Conservation (phyloP, 768 basidiomycete genomes). For the Boletus rubroflammeus region DNA sequence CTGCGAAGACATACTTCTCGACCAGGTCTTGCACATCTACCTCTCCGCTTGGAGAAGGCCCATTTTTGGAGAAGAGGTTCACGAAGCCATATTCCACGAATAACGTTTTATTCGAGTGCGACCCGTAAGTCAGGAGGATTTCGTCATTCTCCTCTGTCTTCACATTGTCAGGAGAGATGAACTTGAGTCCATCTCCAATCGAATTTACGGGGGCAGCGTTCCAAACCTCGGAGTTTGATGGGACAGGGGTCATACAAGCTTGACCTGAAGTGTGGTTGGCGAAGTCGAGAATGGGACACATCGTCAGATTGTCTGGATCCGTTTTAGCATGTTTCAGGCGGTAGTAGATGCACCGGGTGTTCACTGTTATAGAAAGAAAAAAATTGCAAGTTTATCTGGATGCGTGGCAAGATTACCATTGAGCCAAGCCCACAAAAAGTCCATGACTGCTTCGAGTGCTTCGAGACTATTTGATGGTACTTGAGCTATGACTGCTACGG, state of each 20-base stretch:
- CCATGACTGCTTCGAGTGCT: constrained; percentile 17
- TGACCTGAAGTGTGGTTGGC: constrained; percentile 65
- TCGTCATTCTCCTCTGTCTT: constrained; percentile 54
- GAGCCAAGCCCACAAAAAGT: constrained; percentile 89
- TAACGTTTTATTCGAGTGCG: constrained; percentile 70
- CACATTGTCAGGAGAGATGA: constrained; percentile 45
- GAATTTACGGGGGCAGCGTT: constrained; percentile 33
- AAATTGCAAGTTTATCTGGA: constrained; percentile 1
- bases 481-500: neutral
- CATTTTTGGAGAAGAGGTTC: constrained; percentile 33
- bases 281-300: constrained; percentile 89
- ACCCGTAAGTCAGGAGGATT: constrained; percentile 74
- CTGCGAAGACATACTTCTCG: constrained; percentile 46
- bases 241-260: constrained; percentile 43
- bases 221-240: constrained; percentile 36
- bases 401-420: constrained; percentile 52
- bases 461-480: neutral
- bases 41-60: constrained; percentile 41
- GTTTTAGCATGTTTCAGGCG: constrained; percentile 47
- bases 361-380: constrained; percentile 50
- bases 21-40: constrained; percentile 59
- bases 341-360: constrained; percentile 86
- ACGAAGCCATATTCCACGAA: constrained; percentile 93
- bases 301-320: constrained; percentile 73
- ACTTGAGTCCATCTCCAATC: constrained; percentile 45